Conservation (phyloP, 208 protist species). For the Phytomonas francai region DNA sequence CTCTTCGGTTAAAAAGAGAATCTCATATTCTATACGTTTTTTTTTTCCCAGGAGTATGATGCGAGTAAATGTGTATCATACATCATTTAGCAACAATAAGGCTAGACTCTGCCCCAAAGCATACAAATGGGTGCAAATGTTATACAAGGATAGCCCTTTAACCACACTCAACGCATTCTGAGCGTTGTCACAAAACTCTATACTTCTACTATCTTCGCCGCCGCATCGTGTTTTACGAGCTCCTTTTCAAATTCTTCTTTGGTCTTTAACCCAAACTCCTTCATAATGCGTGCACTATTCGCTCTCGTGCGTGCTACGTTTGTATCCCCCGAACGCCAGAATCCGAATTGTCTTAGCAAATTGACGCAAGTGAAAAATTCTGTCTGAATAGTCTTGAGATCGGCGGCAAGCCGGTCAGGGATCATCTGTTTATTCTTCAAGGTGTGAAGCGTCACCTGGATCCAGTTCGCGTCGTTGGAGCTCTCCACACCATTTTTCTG, state of each 20-base stretch:
- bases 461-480: not conserved
- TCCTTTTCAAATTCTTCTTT: not conserved
- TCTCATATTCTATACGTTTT: not conserved
- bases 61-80: not conserved
- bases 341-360: not conserved
- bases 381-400: not conserved
- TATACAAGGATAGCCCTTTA: not conserved
- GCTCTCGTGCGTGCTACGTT: not conserved
- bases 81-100: not conserved
- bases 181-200: not conserved
- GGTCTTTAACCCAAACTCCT: not conserved
- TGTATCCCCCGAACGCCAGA: not conserved
- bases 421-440: conserved; percentile 14
- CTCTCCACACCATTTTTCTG: conserved; percentile 13
- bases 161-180: not conserved
- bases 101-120: not conserved
- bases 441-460: conserved; percentile 9
- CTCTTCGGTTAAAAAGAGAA: not conserved
- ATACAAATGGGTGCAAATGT: not conserved
- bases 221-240: not conserved
- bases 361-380: not conserved
- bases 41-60: not conserved
- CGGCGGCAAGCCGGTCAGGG: conserved; percentile 6
- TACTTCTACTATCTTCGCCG: not conserved
- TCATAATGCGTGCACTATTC: not conserved